Conservation (phyloP, 306 rosid species). For the Cicer arietinum region DNA sequence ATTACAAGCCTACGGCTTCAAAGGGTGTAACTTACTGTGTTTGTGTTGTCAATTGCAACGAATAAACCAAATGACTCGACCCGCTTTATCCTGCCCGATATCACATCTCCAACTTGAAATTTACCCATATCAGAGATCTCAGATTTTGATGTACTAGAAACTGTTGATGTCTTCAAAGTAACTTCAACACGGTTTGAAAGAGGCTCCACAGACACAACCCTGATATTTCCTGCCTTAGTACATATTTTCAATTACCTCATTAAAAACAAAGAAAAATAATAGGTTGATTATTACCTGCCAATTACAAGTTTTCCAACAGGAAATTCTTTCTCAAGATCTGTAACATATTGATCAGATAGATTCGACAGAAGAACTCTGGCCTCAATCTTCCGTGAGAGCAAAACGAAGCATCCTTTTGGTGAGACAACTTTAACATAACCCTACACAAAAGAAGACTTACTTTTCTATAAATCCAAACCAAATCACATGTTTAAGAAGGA, state of each 20-base stretch:
- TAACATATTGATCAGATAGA: slow-evolving; percentile 71
- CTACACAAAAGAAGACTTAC: slow-evolving; percentile 49
- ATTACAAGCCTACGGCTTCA: slow-evolving; percentile 29
- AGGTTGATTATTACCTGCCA: slow-evolving; percentile 65
- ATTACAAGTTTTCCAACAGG: slow-evolving; percentile 83
- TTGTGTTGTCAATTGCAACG: slow-evolving; percentile 70
- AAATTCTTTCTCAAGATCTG: slow-evolving; percentile 71
- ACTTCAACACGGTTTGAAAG: slow-evolving; percentile 89
- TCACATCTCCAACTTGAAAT: slow-evolving; percentile 69
- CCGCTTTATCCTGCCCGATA: slow-evolving; percentile 82
- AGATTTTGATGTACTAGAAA: slow-evolving; percentile 46
- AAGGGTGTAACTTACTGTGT: slow-evolving; percentile 58
- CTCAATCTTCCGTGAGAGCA: slow-evolving; percentile 80
- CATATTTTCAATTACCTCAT: slow-evolving; percentile 28
- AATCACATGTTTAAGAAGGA: neutral
- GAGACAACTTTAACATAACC: slow-evolving; percentile 84
- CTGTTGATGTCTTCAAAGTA: slow-evolving; percentile 65
- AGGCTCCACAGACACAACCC: slow-evolving; percentile 88
- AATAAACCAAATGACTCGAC: slow-evolving; percentile 90
- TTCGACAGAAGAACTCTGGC: slow-evolving; percentile 87
- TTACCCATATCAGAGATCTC: slow-evolving; percentile 58
- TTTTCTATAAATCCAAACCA: slow-evolving; percentile 13
- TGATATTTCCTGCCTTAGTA: slow-evolving; percentile 53
- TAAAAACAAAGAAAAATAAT: slow-evolving; percentile 25
- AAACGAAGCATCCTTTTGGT: slow-evolving; percentile 87